Conservation (phyloP, 805 yeast genomes). For the Kuraishia capsulata region DNA sequence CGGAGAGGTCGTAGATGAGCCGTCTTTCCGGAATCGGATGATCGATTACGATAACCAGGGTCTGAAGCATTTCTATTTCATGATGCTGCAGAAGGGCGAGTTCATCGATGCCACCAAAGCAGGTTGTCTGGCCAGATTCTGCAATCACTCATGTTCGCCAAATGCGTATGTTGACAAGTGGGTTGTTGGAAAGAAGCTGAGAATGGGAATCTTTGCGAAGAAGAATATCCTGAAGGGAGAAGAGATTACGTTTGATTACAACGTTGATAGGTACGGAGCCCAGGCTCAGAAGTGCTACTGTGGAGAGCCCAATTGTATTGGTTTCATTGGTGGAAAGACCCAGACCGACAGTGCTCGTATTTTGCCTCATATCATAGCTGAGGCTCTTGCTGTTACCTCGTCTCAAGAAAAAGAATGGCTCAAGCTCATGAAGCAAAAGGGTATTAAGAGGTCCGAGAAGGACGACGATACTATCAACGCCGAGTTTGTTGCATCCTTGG, state of each 20-base stretch:
- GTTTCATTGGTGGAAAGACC: slow-evolving; percentile 92
- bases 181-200: slow-evolving; percentile 84
- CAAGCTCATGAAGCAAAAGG: slow-evolving; percentile 39
- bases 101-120: slow-evolving; percentile 90
- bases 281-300: slow-evolving; percentile 91
- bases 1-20: slow-evolving; percentile 88
- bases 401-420: slow-evolving; percentile 67
- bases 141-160: slow-evolving; percentile 93
- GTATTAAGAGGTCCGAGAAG: slow-evolving; percentile 1
- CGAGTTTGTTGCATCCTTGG: slow-evolving; percentile 53
- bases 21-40: slow-evolving; percentile 66
- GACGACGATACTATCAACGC: slow-evolving; percentile 53
- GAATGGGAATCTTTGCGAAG: slow-evolving; percentile 93
- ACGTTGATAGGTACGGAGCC: slow-evolving; percentile 95
- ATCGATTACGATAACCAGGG: slow-evolving; percentile 60
- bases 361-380: slow-evolving; percentile 75
- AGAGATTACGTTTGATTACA: slow-evolving; percentile 87
- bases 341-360: slow-evolving; percentile 87
- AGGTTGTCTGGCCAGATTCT: slow-evolving; percentile 85
- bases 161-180: slow-evolving; percentile 94
- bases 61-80: slow-evolving; percentile 80
- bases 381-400: slow-evolving; percentile 72
- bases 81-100: slow-evolving; percentile 91
- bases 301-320: slow-evolving; percentile 86
- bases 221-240: slow-evolving; percentile 67